A percentile compares a stretch with the other conserved stretches of the same genome.
Conservation (phyloP, 2,329 filamentous ascomycete genomes). For the Leptographium procerum region DNA sequence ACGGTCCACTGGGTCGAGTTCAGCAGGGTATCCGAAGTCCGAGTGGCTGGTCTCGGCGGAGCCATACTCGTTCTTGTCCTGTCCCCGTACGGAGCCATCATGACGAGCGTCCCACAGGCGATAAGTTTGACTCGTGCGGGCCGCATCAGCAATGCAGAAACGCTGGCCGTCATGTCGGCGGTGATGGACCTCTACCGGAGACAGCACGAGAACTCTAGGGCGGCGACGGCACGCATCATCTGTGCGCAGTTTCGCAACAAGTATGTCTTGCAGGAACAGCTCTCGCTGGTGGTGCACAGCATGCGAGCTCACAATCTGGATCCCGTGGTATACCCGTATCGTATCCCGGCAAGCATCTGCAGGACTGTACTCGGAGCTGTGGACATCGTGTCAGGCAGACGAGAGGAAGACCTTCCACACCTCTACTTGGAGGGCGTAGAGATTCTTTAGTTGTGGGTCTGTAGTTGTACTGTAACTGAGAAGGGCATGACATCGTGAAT, state of each 20-base stretch:
- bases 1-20: too few relatives aligned
- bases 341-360: background rate
- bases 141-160: background rate
- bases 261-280: background rate
- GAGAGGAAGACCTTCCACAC: too few relatives aligned
- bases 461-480: too few relatives aligned
- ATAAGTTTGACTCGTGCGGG: background rate
- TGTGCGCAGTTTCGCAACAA: background rate
- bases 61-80: background rate
- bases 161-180: background rate
- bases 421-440: background rate
- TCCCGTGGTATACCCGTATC: background rate
- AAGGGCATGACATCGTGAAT: too few relatives aligned
- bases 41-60: background rate
- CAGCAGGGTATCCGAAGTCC: too few relatives aligned
- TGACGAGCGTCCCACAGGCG: background rate
- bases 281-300: background rate
- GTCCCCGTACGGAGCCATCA: background rate
- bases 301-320: background rate
- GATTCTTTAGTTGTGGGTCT: background rate
- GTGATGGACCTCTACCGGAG: background rate
- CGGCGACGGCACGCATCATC: background rate
- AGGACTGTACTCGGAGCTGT: background rate
- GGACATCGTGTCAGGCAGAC: background rate
- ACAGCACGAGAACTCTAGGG: too few relatives aligned